Evolutionary conservation across 495 filamentous ascomycete species (phyloP), one percentile per base, ranked within the genome.

Genomic region (Xylaria bambusicola): DNA sequence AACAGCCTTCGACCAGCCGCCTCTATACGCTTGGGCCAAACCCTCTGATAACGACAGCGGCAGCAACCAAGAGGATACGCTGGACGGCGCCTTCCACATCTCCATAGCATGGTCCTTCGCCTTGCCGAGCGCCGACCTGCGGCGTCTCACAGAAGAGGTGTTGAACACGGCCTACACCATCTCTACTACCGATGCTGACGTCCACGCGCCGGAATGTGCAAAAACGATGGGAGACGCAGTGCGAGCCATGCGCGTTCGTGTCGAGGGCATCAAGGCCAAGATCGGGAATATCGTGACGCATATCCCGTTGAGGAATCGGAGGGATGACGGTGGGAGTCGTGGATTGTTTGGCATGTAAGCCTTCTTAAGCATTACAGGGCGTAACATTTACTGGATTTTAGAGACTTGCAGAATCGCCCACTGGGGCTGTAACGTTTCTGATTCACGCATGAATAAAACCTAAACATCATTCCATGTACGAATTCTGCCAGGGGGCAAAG

Each of bases 91-190:
- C 15, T 96, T 96, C 62, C 92, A 96, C 73, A 75, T 96, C 44
- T 92, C 88, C 29, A 78, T 96, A 41, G 92, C 88, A 0, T 96
- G 92, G 91, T 82, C 77, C 41, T 75, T 91, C 63, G 73, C 82
- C 21, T 61, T 62, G 41, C 74, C 74, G 2, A 77, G 74, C 31
- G 66, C 62, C n/a, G 73, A 75, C 41, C 58, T 82, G 18, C 33
- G 52, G 51, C 40, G 49, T 36, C 53, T 64, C 12, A 81, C 72
- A 6, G 65, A 70, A 10, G 59, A 52, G 1, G 60, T 73, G n/a
- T n/a, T n/a, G n/a, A n/a, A n/a, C n/a, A n/a, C n/a, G n/a, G n/a
- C n/a, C n/a, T n/a, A n/a, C n/a, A n/a, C n/a, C n/a, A n/a, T n/a
- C n/a, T n/a, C n/a, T n/a, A n/a, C n/a, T n/a, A n/a, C n/a, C n/a